Evolutionary conservation across 257 asterid species (phyloP).

Genomic region (Leptodermis oblonga): DNA sequence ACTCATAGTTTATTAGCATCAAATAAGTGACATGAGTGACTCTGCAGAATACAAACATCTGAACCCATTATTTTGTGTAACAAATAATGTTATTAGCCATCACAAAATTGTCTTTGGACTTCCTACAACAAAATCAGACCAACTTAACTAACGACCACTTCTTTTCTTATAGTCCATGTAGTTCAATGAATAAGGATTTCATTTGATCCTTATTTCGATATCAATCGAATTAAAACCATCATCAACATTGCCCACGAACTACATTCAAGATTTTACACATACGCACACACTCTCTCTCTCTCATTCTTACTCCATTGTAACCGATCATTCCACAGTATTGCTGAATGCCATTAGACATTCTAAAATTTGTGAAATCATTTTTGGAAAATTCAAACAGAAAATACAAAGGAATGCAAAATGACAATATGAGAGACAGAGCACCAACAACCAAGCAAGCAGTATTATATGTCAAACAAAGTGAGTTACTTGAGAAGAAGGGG

Average conservation of each 20-base stretch:
- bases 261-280: background rate
- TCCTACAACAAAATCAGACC: background rate
- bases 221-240: background rate
- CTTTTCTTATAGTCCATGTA: background rate
- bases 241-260: background rate
- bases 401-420: background rate
- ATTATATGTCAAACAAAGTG: background rate
- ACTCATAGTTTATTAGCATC: background rate
- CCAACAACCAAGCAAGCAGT: background rate
- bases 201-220: too few relatives aligned
- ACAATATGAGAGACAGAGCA: slow-evolving; percentile 5
- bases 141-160: background rate
- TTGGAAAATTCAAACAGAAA: background rate
- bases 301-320: background rate
- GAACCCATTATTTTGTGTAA: background rate
- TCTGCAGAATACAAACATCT: background rate
- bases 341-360: background rate
- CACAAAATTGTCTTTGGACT: background rate
- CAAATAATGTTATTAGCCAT: background rate
- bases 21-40: background rate
- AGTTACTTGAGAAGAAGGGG: slow-evolving; percentile 65
- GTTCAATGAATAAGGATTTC: background rate
- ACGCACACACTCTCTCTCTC: background rate
- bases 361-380: background rate
- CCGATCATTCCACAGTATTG: background rate